Evolutionary conservation across 371 early-diverging fungal species (phyloP), one percentile per base, ranked within the genome.

Genomic region (Amoeboaphelidium occidentale): DNA sequence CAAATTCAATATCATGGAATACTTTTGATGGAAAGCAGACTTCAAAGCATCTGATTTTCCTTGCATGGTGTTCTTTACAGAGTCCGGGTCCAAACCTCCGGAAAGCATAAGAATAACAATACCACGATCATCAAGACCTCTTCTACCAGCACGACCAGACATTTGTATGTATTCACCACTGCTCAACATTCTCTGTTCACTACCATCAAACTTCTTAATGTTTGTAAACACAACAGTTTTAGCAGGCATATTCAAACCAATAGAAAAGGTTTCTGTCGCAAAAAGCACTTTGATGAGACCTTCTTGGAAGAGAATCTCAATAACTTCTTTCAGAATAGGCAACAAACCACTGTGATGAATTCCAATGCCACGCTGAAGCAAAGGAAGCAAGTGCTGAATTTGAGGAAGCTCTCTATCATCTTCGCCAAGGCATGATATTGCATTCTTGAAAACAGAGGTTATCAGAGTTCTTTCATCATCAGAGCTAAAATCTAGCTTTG

Each of bases 201-300:
- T 75, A 49, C 99, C 99, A 63, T 99, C 99, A 62, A 79, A 98
- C 58, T 99, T 99, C 55, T 83, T 81, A 12, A 96, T 85, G 49
- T 78, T 72, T 0, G 98, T 96, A 58, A 99, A 99, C 2, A 98
- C 85, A 14, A 98, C 99, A 1, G 97, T 96, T 60, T 91, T 91
- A 48, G 99, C 98, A 39, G 99, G 99, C 98, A 99, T 98, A 70
- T 99, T 99, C 46, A 99, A 63, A 43, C 99, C 99, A 60, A 99
- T 99, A 3, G 99, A 94, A 69, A 99, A 99, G 0, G 99, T 98
- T 62, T 99, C 99, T 0, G 99, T 99, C 28, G 99, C 99, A 78
- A 99, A 98, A 28, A 99, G 68, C 14, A 97, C 90, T 68, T 98
- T 98, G 28, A 99, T 58, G 45, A 98, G 65, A 32, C 88, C 89